These are phyloP conservation scores for Chalciporus pseudorubinellus DNA, from an alignment of 768 basidiomycete species.

Conservation along the genomic window DNA sequence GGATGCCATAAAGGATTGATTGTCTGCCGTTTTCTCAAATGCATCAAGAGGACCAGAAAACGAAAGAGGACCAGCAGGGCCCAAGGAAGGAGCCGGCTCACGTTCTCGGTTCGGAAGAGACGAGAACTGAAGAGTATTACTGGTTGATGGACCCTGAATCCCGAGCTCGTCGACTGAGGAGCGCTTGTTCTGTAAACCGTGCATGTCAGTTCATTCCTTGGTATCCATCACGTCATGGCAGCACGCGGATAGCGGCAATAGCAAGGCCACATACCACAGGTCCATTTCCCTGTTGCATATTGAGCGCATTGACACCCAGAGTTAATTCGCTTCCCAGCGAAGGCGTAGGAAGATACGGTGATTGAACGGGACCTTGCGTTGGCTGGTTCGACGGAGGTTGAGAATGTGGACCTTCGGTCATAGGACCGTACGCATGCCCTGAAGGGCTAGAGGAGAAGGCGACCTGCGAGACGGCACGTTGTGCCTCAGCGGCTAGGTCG, in stretches of 20 bases:
- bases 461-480: constrained; percentile 53
- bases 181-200: constrained; percentile 16
- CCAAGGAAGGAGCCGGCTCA: constrained; percentile 26
- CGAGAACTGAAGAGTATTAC: constrained; percentile 45
- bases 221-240: constrained; percentile 13
- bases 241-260: constrained; percentile 17
- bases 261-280: constrained; percentile 19
- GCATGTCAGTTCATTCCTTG: constrained; percentile 12
- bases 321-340: constrained; percentile 32
- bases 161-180: constrained; percentile 30
- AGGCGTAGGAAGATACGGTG: constrained; percentile 32
- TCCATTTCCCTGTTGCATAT: constrained; percentile 9
- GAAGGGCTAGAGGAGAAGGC: constrained; percentile 42
- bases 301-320: constrained; percentile 14
- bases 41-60: constrained; percentile 6
- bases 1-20: constrained; percentile 38
- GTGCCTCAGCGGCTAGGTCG: constrained; percentile 60
- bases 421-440: constrained; percentile 3
- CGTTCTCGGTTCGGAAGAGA: constrained; percentile 58
- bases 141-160: constrained; percentile 3
- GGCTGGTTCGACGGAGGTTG: constrained; percentile 7
- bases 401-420: neutral
- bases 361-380: neutral
- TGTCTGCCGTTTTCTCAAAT: constrained; percentile 16
- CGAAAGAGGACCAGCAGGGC: constrained; percentile 5